Conservation (phyloP, 2,329 filamentous ascomycete species). For the Claviceps capensis region DNA sequence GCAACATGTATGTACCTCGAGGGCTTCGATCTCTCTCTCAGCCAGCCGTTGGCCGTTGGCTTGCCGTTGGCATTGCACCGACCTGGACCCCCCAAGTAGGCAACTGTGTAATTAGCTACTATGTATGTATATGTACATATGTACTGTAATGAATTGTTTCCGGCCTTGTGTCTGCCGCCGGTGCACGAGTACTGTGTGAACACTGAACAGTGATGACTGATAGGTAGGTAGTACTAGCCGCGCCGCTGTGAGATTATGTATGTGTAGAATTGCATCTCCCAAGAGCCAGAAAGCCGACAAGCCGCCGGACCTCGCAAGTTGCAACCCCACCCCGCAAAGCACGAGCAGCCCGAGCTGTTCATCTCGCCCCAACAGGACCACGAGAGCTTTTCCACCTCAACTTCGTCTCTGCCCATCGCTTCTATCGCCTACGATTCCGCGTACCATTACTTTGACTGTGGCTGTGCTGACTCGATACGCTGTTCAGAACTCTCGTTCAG, state of each 20-base stretch:
- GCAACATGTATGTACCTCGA: no score
- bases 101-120: no score
- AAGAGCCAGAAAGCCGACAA: background rate
- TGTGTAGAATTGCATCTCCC: background rate
- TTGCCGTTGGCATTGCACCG: no score
- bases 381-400: background rate
- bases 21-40: no score
- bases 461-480: background rate
- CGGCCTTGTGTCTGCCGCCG: no score
- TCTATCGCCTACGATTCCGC: background rate
- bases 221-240: no score
- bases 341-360: background rate
- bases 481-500: background rate
- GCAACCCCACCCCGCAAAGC: background rate
- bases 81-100: no score
- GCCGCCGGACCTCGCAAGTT: background rate
- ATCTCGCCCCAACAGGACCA: background rate
- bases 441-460: background rate
- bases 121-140: no score
- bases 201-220: no score
- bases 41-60: no score
- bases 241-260: background rate
- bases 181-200: no score
- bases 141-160: no score
- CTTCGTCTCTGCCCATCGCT: background rate